A percentile compares a stretch with the other conserved stretches of the same genome.
Evolutionary conservation across 2,329 filamentous ascomycete genomes (phyloP).

Genomic region (Capronia americana): DNA sequence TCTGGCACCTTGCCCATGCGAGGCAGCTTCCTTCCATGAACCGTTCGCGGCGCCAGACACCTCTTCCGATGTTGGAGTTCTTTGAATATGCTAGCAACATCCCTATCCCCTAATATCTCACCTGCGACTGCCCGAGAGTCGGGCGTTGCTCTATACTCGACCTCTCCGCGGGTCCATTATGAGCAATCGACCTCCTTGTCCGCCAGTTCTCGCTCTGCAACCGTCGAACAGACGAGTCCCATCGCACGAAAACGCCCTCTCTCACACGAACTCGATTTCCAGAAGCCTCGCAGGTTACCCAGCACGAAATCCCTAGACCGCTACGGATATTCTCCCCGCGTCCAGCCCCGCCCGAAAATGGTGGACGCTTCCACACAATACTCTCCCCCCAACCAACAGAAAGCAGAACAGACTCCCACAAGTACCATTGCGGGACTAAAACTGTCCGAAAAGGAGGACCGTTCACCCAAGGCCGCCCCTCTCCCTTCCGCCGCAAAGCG

Average conservation of each 20-base stretch:
- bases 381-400: constrained; percentile 44
- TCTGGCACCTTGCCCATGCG: constrained; percentile 8
- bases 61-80: constrained; percentile 32
- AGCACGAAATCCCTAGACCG: constrained; percentile 36
- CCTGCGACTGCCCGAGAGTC: constrained; percentile 24
- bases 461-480: constrained; percentile 1
- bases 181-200: constrained; percentile 21
- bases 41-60: constrained; percentile 19
- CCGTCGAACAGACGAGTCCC: constrained; percentile 12
- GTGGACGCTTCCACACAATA: constrained; percentile 62
- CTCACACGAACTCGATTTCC: constrained; percentile 23
- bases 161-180: constrained; percentile 28
- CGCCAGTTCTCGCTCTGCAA: constrained; percentile 18
- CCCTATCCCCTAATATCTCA: constrained; percentile 34
- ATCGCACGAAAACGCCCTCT: constrained; percentile 18
- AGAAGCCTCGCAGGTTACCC: constrained; percentile 21
- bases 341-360: constrained; percentile 42
- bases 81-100: constrained; percentile 40
- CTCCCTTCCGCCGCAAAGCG: constrained; percentile 7
- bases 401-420: constrained; percentile 46
- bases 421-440: constrained; percentile 40
- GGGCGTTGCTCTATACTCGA: constrained; percentile 18
- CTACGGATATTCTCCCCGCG: constrained; percentile 21
- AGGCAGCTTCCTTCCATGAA: constrained; percentile 12
- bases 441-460: constrained; percentile 29